These are phyloP conservation scores for Phytophthora pistaciae DNA, from an alignment of 352 stramenopile species.

Conservation along the genomic window DNA sequence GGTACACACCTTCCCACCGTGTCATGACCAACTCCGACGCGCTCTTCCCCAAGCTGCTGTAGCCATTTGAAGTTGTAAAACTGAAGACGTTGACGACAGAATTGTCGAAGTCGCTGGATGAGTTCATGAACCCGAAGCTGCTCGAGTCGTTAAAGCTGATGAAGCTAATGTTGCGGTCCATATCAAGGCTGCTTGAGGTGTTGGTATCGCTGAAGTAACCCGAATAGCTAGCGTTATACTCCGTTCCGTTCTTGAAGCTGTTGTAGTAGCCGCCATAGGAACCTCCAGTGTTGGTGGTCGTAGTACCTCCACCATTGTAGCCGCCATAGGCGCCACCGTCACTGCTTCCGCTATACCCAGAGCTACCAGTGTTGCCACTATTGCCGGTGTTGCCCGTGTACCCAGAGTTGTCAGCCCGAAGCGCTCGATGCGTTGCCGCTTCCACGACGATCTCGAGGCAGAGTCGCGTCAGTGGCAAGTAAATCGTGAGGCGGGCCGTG, in stretches of 20 bases:
- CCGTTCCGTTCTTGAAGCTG: background rate
- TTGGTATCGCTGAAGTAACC: background rate
- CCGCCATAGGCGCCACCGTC: background rate
- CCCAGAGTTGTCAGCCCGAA: background rate
- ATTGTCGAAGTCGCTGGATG: background rate
- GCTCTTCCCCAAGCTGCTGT: background rate
- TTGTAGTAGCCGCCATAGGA: background rate
- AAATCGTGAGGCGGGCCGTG: conserved; percentile 46
- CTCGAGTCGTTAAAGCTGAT: background rate
- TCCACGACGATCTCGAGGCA: conserved; percentile 26
- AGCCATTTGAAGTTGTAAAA: background rate
- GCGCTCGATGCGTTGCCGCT: background rate
- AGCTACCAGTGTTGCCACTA: background rate
- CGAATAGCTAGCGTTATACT: background rate
- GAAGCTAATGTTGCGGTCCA: background rate
- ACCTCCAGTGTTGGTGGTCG: background rate
- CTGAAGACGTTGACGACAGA: background rate
- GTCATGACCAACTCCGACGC: conserved; percentile 16
- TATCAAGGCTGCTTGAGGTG: background rate
- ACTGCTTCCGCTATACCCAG: background rate
- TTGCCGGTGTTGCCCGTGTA: background rate
- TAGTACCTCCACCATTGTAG: background rate
- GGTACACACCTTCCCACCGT: conserved; percentile 10
- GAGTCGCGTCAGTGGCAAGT: conserved; percentile 44
- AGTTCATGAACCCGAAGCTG: background rate